phyloP scores from a whole-genome alignment of 2,329 filamentous ascomycete species.

The Leptographium lundbergii region DNA sequence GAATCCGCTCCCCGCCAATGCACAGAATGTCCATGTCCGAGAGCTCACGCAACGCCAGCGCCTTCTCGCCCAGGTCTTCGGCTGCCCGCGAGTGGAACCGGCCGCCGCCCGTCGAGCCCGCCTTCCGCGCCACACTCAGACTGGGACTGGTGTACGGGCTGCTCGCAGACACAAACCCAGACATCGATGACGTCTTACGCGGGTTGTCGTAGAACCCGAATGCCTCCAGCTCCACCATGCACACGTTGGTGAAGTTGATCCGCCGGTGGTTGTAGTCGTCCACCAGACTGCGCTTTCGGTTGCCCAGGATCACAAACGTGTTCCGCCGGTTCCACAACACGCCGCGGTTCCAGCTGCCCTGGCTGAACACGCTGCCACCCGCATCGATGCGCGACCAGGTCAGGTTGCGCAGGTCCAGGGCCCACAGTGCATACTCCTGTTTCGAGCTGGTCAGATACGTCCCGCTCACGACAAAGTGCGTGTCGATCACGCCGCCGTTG shows the following conservation, averaged over 20 bases:
- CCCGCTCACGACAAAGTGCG: constrained; percentile 92
- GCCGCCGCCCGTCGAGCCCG: constrained; percentile 58
- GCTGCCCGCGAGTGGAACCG: constrained; percentile 64
- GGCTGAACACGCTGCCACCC: constrained; percentile 84
- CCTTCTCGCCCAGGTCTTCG: constrained; percentile 73
- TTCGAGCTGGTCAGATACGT: constrained; percentile 97
- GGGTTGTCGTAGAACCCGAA: constrained; percentile 98
- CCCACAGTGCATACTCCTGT: constrained; percentile 96
- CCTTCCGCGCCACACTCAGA: constrained; percentile 44
- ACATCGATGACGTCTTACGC: constrained; percentile 62
- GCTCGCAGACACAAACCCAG: constrained; percentile 75
- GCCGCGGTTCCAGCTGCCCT: constrained; percentile 95
- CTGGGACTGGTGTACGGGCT: constrained; percentile 48
- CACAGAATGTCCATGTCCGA: constrained; percentile 96
- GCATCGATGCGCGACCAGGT: constrained; percentile 96
- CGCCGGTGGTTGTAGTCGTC: constrained; percentile 97
- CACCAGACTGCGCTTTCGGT: constrained; percentile 83
- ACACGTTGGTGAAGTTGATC: constrained; percentile 95
- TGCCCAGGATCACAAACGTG: constrained; percentile 89
- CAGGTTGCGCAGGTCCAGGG: constrained; percentile 73
- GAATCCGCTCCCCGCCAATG: constrained; percentile 79
- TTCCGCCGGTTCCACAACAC: constrained; percentile 89
- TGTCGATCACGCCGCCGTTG: constrained; percentile 90
- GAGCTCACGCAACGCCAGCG: constrained; percentile 68
- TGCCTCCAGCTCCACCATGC: constrained; percentile 91